A percentile compares a stretch with the other conserved stretches of the same genome.
phyloP scores from a whole-genome alignment of 352 stramenopile species.

The Phytophthora pisi region DNA sequence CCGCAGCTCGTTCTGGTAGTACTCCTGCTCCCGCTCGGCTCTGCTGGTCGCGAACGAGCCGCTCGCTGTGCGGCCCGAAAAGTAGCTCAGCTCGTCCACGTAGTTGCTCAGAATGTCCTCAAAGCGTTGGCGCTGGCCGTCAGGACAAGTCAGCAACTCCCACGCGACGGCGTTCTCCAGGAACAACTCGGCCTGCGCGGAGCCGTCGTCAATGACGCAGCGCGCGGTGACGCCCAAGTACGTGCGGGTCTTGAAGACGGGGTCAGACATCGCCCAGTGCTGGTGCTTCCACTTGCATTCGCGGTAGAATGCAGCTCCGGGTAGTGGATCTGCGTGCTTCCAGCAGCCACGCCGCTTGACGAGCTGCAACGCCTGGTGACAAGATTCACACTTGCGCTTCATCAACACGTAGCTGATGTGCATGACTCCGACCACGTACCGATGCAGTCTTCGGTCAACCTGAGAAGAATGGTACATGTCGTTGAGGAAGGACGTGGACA shows the following conservation, averaged over 20 bases:
- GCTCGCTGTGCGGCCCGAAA: conserved; percentile 38
- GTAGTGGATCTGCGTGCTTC: conserved; percentile 31
- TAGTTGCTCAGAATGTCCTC: conserved; percentile 51
- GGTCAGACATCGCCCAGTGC: conserved; percentile 39
- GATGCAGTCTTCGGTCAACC: conserved; percentile 60
- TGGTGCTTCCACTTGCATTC: conserved; percentile 31
- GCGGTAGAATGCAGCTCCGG: conserved; percentile 10
- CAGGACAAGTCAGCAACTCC: conserved; percentile 65
- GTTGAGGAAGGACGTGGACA: conserved; percentile 49
- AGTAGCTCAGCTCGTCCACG: conserved; percentile 62
- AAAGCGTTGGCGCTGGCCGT: conserved; percentile 48
- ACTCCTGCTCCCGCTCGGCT: conserved; percentile 43
- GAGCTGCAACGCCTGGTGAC: conserved; percentile 53
- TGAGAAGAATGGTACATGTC: conserved; percentile 45
- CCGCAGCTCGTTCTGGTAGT: conserved; percentile 72
- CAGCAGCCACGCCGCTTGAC: conserved; percentile 51
- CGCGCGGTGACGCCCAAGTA: conserved; percentile 52
- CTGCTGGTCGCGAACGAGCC: conserved; percentile 41
- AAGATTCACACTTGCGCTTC: conserved; percentile 69
- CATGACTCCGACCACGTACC: conserved; percentile 67
- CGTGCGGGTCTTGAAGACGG: conserved; percentile 43
- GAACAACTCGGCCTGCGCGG: conserved; percentile 77
- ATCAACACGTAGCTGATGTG: conserved; percentile 79
- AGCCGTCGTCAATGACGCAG: conserved; percentile 80
- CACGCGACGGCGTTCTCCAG: conserved; percentile 71